Base-by-base conservation (phyloP, 345 rosid species). In the Heritiera littoralis region DNA sequence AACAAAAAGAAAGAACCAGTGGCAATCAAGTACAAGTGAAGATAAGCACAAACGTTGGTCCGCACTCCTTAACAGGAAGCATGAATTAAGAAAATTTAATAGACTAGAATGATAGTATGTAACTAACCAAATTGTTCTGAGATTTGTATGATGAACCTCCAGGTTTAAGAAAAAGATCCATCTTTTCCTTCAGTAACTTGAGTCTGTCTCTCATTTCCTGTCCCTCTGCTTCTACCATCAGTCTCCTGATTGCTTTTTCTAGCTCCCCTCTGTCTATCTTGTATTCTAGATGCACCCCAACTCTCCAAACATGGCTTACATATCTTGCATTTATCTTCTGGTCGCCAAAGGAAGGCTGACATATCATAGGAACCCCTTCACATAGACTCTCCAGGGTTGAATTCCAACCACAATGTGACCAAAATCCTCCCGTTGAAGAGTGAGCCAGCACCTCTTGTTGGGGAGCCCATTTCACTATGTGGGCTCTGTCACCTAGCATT, bases 341-440 rank as follows among this genome's bases (percentile, higher is more conserved):
- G 86, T 95, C 98, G 18, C 86, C 84, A 51, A 90, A 90, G 74
- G 83, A 77, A 0, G 97, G 91, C 41, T 87, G 86, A 17, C 95
- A 95, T 59, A 94, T 89, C 97, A 93, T 86, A 1, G 97, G 95
- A n/a, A 88, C 92, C 28, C 92, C 89, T 67, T 89, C 90, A 32
- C 86, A 85, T 74, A 93, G 77, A 69, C 90, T 88, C 74, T 94
- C 97, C 78, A 88, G 18, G 2, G 89, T 85, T 1, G 94, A 92
- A 79, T 94, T 94, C 96, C 93, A 92, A 4, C 94, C 96, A 48
- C 81, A 65, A 60, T 90, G 97, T 0, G 93, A 92, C 89, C 93
- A 84, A 68, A 94, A 91, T 1, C 77, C 92, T 11, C 91, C 96
- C 15, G 79, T 74, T 4, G 96, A 81, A 4, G 78, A 83, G 68